Percentiles rank a stretch among this genome's conserved stretches.
phyloP scores from a whole-genome alignment of 768 basidiomycete genomes.

The Crassisporium funariophilum region DNA sequence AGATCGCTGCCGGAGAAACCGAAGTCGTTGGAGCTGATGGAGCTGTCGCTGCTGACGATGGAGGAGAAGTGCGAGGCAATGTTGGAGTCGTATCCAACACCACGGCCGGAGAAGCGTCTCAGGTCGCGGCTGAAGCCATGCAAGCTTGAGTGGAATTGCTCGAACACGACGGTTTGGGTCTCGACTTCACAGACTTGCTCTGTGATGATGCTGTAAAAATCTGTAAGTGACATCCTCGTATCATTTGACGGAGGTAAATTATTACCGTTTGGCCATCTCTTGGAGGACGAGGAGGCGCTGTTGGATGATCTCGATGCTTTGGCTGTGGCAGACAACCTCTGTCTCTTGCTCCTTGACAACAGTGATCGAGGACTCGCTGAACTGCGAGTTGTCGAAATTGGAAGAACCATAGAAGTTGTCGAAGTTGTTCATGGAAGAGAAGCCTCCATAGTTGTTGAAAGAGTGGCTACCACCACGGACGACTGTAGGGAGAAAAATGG shows the following conservation, averaged over 20 bases:
- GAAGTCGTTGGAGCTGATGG: slow-evolving; percentile 38
- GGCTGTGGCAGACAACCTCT: slow-evolving; percentile 46
- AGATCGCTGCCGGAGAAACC: slow-evolving; percentile 42
- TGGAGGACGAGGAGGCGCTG: slow-evolving; percentile 46
- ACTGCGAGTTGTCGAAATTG: slow-evolving; percentile 43
- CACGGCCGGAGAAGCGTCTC: slow-evolving; percentile 38
- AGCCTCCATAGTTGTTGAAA: slow-evolving; percentile 42
- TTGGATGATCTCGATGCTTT: no score
- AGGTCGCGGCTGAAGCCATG: slow-evolving; percentile 44
- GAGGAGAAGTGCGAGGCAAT: slow-evolving; percentile 37
- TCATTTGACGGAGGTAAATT: neutral
- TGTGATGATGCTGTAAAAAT: slow-evolving; percentile 39
- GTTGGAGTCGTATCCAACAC: slow-evolving; percentile 40
- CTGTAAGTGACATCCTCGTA: neutral
- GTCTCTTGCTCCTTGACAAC: slow-evolving; percentile 36
- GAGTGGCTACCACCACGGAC: slow-evolving; percentile 22
- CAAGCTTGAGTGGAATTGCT: slow-evolving; percentile 44
- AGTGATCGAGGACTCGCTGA: slow-evolving; percentile 29
- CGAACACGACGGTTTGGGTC: slow-evolving; percentile 45
- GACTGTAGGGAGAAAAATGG: slow-evolving; percentile 9
- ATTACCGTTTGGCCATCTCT: slow-evolving; percentile 49
- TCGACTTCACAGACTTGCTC: slow-evolving; percentile 54
- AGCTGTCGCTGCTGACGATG: slow-evolving; percentile 37
- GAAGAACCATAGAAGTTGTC: slow-evolving; percentile 48
- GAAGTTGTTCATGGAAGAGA: slow-evolving; percentile 38